Evolutionary conservation across 2,329 filamentous ascomycete species (phyloP), one percentile per base, ranked within the genome.

Genomic region (Fonsecaea nubica): DNA sequence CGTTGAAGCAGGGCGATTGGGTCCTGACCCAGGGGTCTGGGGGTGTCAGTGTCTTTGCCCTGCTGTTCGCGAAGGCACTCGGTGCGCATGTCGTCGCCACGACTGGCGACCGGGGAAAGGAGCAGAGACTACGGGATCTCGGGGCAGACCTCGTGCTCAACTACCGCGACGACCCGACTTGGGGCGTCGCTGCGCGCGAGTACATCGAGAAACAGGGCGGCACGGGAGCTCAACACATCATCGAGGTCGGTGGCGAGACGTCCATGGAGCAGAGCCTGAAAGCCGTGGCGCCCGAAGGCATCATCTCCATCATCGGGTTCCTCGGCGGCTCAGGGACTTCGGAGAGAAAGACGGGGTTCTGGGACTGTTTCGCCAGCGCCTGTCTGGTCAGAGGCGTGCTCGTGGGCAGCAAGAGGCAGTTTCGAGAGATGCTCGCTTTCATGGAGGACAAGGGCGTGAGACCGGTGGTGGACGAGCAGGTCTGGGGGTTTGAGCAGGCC

Each of bases 171-270:
- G 80, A 80, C 6, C 77, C 83, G 0, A 81, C 85, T 53, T 91
- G 89, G 89, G 86, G 88, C 21, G 76, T 79, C 1, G 81, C 82
- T 32, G 87, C 87, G 13, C 80, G 84, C 64, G 77, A 79, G 9
- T 74, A 82, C 13, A 84, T 82, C 0, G 80, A 85, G 0, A 75
- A 78, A 1, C 59, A 62, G 21, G 59, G 59, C 32, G 83, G 83
- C 15, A 73, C 72, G 2, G 89, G 89, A 12, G 85, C 89, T 5
- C 84, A 90, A 71, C 81, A 88, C 66, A 79, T 91, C 40, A 73
- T 90, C 45, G 89, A 91, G 71, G 84, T 90, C 15, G 89, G 87
- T 10, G 89, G 89, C 0, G 80, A 85, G 0, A 82, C 80, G 13
- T 90, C 88, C 0, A 81, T 91, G 68, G 72, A 78, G 4, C 81